Evolutionary conservation across 139 green algal genomes (phyloP).

Genomic region (Auxenochlorella protothecoides): DNA sequence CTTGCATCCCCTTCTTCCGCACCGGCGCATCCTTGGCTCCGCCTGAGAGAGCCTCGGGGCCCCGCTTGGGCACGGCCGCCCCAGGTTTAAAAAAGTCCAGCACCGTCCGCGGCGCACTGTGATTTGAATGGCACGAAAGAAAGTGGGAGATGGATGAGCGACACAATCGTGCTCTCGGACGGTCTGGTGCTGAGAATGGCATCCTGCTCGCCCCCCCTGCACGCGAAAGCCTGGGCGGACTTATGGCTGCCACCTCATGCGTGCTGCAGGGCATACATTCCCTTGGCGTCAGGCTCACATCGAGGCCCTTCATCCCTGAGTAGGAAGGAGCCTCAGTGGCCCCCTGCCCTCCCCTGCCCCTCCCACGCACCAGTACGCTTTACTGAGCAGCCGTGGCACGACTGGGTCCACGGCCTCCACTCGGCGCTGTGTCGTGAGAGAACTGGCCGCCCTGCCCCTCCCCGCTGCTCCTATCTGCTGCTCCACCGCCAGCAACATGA

Average conservation of each 20-base stretch:
- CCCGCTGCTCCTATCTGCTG: constrained; percentile 8
- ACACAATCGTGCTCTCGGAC: not conserved
- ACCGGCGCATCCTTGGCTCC: no score
- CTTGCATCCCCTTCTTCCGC: no score
- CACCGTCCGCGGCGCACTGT: constrained; percentile 34
- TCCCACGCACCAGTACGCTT: not conserved
- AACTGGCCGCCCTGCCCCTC: not conserved
- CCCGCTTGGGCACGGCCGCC: no score
- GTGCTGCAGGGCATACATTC: not conserved
- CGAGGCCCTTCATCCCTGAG: not conserved
- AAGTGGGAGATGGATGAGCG: not conserved
- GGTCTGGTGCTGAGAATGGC: no score
- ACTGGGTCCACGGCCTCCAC: no score
- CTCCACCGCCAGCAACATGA: constrained; percentile 21
- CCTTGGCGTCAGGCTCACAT: not conserved
- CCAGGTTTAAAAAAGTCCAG: constrained; percentile 40
- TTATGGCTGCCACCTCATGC: not conserved
- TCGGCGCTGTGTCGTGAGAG: no score
- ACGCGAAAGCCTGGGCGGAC: constrained; percentile 9
- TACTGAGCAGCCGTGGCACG: not conserved
- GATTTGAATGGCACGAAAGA: not conserved
- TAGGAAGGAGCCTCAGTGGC: no score
- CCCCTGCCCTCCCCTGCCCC: not conserved
- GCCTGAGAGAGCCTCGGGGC: no score
- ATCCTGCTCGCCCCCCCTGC: constrained; percentile 6